A percentile compares a stretch with the other conserved stretches of the same genome.
phyloP scores from a whole-genome alignment of 352 stramenopile genomes.

The Phytophthora uliginosa region DNA sequence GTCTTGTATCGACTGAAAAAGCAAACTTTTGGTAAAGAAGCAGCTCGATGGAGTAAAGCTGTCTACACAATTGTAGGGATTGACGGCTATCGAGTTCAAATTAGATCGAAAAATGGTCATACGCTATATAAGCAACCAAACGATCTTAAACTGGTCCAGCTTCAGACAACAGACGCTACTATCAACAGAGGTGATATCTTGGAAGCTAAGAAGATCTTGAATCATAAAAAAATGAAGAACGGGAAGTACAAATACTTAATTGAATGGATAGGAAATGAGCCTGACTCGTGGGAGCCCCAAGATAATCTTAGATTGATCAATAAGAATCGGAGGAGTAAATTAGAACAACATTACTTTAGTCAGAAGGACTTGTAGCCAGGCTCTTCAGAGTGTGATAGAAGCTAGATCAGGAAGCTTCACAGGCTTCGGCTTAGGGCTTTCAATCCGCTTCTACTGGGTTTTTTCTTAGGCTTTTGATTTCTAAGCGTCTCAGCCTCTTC shows the following conservation, averaged over 20 bases:
- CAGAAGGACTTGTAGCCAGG: no score
- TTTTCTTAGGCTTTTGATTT: no score
- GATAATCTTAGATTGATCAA: not conserved
- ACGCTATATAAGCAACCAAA: conserved; percentile 30
- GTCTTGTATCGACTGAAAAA: conserved; percentile 32
- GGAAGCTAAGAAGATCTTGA: conserved; percentile 21
- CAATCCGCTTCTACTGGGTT: no score
- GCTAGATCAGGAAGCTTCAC: no score
- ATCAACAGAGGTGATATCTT: conserved; percentile 30
- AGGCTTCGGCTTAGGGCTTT: no score
- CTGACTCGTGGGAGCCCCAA: not conserved
- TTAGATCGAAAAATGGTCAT: conserved; percentile 45
- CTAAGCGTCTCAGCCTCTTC: no score
- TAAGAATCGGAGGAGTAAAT: not conserved
- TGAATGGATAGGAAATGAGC: not conserved
- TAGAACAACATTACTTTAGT: not conserved
- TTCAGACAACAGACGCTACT: conserved; percentile 21
- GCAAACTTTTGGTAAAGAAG: conserved; percentile 37
- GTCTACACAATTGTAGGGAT: conserved; percentile 31
- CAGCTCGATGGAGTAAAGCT: conserved; percentile 27
- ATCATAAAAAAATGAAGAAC: conserved; percentile 18
- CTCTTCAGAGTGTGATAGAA: no score
- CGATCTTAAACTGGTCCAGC: conserved; percentile 37
- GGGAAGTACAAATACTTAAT: not conserved
- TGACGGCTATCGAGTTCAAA: conserved; percentile 31